Evolutionary conservation across 2,329 filamentous ascomycete species (phyloP).

Genomic region (Penicillium crustosum): DNA sequence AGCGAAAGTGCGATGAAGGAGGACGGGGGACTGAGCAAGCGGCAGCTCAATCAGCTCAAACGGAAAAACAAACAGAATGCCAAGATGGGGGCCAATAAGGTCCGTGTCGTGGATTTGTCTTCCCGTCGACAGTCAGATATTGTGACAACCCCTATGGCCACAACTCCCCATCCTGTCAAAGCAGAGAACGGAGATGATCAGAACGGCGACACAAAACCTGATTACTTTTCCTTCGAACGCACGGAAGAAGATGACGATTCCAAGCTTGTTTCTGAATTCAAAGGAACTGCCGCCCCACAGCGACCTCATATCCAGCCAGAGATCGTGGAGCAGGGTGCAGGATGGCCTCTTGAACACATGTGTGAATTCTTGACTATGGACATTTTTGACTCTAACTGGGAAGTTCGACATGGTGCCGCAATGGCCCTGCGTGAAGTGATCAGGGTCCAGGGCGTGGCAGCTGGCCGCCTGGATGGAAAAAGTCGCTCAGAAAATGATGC

Average conservation of each 20-base stretch:
- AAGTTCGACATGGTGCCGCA: constrained; percentile 91
- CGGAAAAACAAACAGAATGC: constrained; percentile 89
- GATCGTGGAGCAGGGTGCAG: constrained; percentile 70
- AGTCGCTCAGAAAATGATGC: constrained; percentile 71
- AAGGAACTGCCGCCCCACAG: constrained; percentile 75
- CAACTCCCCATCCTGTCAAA: constrained; percentile 57
- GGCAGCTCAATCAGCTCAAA: constrained; percentile 92
- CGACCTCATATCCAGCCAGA: constrained; percentile 84
- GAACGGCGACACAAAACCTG: constrained; percentile 64
- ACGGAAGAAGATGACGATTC: constrained; percentile 80
- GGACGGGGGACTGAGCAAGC: constrained; percentile 76
- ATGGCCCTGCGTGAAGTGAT: constrained; percentile 92
- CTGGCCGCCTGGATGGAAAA: constrained; percentile 73
- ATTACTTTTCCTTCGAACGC: constrained; percentile 90
- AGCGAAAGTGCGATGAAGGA: constrained; percentile 56
- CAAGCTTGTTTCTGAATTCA: constrained; percentile 94
- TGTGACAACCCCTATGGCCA: constrained; percentile 59
- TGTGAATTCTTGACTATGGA: constrained; percentile 94
- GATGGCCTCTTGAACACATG: constrained; percentile 92
- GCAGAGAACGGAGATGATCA: constrained; percentile 58
- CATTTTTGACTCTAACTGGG: constrained; percentile 90
- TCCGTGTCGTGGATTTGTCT: constrained; percentile 85
- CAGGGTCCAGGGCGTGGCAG: constrained; percentile 85
- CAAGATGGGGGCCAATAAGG: constrained; percentile 85
- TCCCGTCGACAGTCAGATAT: constrained; percentile 63